These are phyloP conservation scores for Schizothecium vesticola DNA, from an alignment of 495 filamentous ascomycete species.

Conservation along the genomic window DNA sequence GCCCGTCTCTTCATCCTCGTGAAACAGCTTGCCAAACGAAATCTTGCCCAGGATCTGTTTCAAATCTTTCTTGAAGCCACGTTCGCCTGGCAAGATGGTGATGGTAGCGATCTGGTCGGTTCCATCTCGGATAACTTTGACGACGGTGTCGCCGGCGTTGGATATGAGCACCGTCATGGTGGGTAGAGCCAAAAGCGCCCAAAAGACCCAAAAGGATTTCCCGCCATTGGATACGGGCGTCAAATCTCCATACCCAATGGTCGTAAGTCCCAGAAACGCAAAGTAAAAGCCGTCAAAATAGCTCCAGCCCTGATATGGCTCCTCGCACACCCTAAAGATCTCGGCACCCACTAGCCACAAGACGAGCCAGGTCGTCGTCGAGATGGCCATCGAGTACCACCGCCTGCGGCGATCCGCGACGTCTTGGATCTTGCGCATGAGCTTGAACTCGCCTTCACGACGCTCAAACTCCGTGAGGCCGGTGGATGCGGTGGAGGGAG, in stretches of 20 bases:
- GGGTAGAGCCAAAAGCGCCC: conserved; percentile 79
- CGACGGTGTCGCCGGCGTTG: conserved; percentile 74
- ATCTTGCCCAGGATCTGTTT: conserved; percentile 31
- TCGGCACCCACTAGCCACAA: conserved; percentile 77
- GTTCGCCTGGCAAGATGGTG: conserved; percentile 71
- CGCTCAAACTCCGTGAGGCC: conserved; percentile 50
- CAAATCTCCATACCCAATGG: conserved; percentile 82
- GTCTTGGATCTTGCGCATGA: conserved; percentile 77
- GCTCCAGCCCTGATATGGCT: conserved; percentile 54
- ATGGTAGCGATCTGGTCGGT: conserved; percentile 66
- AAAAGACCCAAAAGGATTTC: conserved; percentile 82
- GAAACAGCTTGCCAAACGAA: conserved; percentile 35
- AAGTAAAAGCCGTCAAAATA: conserved; percentile 83
- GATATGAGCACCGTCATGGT: conserved; percentile 79
- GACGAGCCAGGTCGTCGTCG: conserved; percentile 56
- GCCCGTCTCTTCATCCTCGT: conserved; percentile 20
- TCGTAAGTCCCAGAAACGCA: conserved; percentile 69
- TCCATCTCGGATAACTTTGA: conserved; percentile 61
- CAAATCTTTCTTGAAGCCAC: conserved; percentile 39
- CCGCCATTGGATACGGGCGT: conserved; percentile 65
- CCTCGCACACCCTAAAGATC: conserved; percentile 54
- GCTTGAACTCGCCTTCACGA: conserved; percentile 67
- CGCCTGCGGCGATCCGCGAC: conserved; percentile 57
- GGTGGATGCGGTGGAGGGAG: neutral
- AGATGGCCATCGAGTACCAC: conserved; percentile 64